A percentile compares a stretch with the other conserved stretches of the same genome.
phyloP scores from a whole-genome alignment of 2,329 filamentous ascomycete species.

The Colletotrichum chlorophyti region DNA sequence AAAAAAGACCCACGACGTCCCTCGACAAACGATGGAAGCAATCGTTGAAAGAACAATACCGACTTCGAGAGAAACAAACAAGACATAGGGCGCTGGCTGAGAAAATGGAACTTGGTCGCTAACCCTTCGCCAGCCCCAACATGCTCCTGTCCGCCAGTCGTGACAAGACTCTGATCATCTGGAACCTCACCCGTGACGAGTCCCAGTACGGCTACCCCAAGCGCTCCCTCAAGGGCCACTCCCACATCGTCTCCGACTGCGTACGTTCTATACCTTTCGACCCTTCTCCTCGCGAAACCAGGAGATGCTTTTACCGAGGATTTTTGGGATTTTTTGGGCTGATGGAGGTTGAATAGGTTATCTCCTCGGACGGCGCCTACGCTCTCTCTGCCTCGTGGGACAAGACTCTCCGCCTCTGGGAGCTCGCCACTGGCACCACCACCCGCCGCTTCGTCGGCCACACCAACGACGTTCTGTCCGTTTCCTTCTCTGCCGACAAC shows the following conservation, averaged over 20 bases:
- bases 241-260: constrained; percentile 99
- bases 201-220: constrained; percentile 98
- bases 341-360: constrained; percentile 71
- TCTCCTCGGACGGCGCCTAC: constrained; percentile 99
- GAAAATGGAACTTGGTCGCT: constrained; percentile 33
- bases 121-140: constrained; percentile 75
- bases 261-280: constrained; percentile 74
- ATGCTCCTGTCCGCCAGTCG: constrained; percentile 98
- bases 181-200: constrained; percentile 99
- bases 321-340: constrained; percentile 36
- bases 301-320: too few species aligned
- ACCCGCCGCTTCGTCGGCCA: constrained; percentile 98
- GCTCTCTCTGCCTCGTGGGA: constrained; percentile 99
- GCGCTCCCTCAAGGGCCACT: constrained; percentile 98
- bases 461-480: constrained; percentile 99
- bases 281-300: constrained; percentile 6
- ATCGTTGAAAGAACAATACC: too few species aligned
- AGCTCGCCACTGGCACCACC: constrained; percentile 95
- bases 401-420: constrained; percentile 99
- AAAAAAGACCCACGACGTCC: neutral
- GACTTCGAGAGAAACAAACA: constrained; percentile 2
- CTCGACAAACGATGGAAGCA: neutral
- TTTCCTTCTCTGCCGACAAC: constrained; percentile 99
- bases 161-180: constrained; percentile 99
- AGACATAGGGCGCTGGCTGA: constrained; percentile 22